Evolutionary conservation across 768 basidiomycete species (phyloP).

Genomic region (Russula sp.): DNA sequence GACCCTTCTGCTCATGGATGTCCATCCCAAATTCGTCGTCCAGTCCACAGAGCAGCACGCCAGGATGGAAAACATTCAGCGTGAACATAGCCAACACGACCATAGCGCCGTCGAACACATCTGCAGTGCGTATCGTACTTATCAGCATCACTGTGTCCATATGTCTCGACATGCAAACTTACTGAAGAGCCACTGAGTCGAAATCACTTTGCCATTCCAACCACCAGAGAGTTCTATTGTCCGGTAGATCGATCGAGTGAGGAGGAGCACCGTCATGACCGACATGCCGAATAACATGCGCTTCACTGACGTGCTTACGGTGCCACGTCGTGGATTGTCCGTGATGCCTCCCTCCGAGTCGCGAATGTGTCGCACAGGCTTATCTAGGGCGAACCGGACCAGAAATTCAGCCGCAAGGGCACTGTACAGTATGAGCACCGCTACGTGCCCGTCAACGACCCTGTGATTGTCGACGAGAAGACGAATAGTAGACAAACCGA

Average conservation of each 20-base stretch:
- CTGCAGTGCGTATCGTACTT: not conserved
- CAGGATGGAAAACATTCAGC: conserved; percentile 18
- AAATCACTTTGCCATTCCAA: not conserved
- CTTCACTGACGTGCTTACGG: not conserved
- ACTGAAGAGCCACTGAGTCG: no score
- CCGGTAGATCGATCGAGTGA: conserved; percentile 21
- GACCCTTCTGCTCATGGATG: no score
- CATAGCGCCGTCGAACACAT: conserved; percentile 18
- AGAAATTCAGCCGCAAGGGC: conserved; percentile 18
- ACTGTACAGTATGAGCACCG: not conserved
- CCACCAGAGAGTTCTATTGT: conserved; percentile 16
- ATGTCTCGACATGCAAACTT: no score
- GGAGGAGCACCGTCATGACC: conserved; percentile 17
- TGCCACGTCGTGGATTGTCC: not conserved
- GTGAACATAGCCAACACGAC: conserved; percentile 17
- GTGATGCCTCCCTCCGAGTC: not conserved
- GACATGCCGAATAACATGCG: conserved; percentile 14
- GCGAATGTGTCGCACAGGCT: not conserved
- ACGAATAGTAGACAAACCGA: conserved; percentile 1
- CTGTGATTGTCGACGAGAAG: not conserved
- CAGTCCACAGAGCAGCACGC: not conserved
- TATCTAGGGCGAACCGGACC: not conserved
- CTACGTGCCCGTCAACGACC: not conserved
- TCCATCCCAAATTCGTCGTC: no score
- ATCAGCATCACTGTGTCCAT: not conserved